Evolutionary conservation across 805 yeast species (phyloP).

Genomic region (Lipomyces mesembrius): DNA sequence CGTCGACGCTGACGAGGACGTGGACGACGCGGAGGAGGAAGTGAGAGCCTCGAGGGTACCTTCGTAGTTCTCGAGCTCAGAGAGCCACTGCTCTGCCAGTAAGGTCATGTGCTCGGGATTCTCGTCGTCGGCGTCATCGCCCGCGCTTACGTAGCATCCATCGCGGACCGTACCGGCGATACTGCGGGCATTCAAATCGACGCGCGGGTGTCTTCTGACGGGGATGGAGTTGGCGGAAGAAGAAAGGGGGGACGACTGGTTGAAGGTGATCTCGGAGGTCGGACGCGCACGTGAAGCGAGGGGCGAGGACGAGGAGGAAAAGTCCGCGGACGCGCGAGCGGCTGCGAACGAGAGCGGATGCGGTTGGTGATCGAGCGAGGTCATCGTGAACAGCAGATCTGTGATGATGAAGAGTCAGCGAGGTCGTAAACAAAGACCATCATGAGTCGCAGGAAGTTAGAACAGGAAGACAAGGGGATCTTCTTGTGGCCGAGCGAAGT

Average conservation of each 20-base stretch:
- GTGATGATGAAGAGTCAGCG: constrained; percentile 36
- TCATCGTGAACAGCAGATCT: constrained; percentile 29
- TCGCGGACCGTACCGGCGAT: neutral
- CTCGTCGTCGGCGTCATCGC: constrained; percentile 4
- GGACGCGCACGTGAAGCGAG: constrained; percentile 18
- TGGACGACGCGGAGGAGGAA: constrained; percentile 30
- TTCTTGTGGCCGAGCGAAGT: too few species aligned
- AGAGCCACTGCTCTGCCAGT: constrained; percentile 45
- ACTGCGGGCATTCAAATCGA: constrained; percentile 10
- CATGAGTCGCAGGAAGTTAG: constrained; percentile 1
- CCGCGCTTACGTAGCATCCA: constrained; percentile 2
- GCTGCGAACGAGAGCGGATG: constrained; percentile 18
- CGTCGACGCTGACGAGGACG: constrained; percentile 21
- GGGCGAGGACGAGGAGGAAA: constrained; percentile 23
- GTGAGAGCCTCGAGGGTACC: constrained; percentile 45
- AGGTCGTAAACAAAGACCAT: constrained; percentile 13
- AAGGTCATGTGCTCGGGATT: constrained; percentile 16
- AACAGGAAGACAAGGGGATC: neutral
- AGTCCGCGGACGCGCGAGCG: constrained; percentile 11
- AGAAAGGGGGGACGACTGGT: constrained; percentile 1
- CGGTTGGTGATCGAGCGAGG: constrained; percentile 9
- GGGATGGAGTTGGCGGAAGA: constrained; percentile 8
- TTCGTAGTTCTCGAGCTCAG: constrained; percentile 45
- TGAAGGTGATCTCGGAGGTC: constrained; percentile 16
- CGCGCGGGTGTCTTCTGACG: constrained; percentile 5